Evolutionary conservation across 441 rosid genomes (phyloP), one percentile per base, ranked within the genome.

Genomic region (Melastoma candidum): DNA sequence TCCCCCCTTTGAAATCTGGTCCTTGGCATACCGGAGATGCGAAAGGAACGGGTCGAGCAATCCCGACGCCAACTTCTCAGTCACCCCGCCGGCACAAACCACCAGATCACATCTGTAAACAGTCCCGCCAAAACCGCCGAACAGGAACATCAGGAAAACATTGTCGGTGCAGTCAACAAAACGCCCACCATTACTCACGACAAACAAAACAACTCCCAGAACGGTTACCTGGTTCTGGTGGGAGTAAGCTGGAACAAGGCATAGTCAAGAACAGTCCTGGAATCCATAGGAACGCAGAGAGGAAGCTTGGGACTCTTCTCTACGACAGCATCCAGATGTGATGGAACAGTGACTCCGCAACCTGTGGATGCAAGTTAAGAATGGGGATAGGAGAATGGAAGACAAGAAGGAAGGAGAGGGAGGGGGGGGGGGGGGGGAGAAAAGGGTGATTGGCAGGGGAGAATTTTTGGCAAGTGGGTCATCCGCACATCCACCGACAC

Each of bases 171-270:
- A 43, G 53, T 57, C 27, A 36, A 48, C 44, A 26, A 2, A 10
- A 49, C 17, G 7, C 29, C n/a, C 46, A 13, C 46, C 56, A 36
- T 24, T 9, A 52, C 29, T 44, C 46, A 14, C 14, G 12, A 36
- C 36, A 24, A 27, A 26, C 46, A 12, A 24, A 52, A 12, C 26
- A 52, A 52, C 44, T 22, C 8, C 11, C 9, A 45, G 3, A 46
- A 49, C 12, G 56, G 5, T 48, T 75, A 92, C 98, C 98, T 88
- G 68, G 95, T 92, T 71, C 94, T 82, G 45, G 98, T 92, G 44
- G 97, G 97, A 47, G 98, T 88, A 74, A 92, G 95, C 58, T 88
- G 98, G 59, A 92, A 92, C 57, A 92, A 79, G 68, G 70, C 92
- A 72, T 80, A 76, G 53, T 88, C 97, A 61, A 92, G 84, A 68